Conservation (phyloP, 2,329 filamentous ascomycete genomes). For the Basipetospora chlamydospora region DNA sequence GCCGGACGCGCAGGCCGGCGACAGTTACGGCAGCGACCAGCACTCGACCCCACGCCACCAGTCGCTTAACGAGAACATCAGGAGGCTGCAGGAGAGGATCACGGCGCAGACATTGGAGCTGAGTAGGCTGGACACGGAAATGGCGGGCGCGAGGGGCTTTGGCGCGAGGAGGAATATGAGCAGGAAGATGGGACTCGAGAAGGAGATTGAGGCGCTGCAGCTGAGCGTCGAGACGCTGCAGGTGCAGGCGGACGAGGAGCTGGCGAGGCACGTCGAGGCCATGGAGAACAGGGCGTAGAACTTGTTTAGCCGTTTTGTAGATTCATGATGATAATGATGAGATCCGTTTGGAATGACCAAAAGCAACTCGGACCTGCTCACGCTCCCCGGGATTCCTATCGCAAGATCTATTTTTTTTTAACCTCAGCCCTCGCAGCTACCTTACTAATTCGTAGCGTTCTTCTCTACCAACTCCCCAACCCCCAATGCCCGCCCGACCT, state of each 20-base stretch:
- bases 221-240: slow-evolving; percentile 21
- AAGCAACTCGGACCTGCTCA: no score
- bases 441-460: slow-evolving; percentile 38
- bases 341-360: no score
- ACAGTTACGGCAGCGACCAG: slow-evolving; percentile 8
- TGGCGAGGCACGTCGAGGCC: slow-evolving; percentile 25
- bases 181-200: slow-evolving; percentile 11
- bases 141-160: not conserved
- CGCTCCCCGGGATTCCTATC: no score
- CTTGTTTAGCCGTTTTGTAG: not conserved
- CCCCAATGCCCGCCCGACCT: slow-evolving; percentile 66
- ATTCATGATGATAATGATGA: no score
- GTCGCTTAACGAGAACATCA: slow-evolving; percentile 10
- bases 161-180: not conserved
- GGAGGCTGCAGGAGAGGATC: slow-evolving; percentile 2
- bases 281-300: not conserved
- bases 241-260: slow-evolving; percentile 31
- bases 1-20: slow-evolving; percentile 16
- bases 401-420: no score
- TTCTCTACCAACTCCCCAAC: slow-evolving; percentile 67
- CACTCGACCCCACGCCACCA: slow-evolving; percentile 14
- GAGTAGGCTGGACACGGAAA: not conserved
- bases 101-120: not conserved
- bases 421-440: not conserved
- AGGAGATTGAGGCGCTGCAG: slow-evolving; percentile 24